Evolutionary conservation across 2,329 filamentous ascomycete genomes (phyloP).

Genomic region (Diplodia intermedia): DNA sequence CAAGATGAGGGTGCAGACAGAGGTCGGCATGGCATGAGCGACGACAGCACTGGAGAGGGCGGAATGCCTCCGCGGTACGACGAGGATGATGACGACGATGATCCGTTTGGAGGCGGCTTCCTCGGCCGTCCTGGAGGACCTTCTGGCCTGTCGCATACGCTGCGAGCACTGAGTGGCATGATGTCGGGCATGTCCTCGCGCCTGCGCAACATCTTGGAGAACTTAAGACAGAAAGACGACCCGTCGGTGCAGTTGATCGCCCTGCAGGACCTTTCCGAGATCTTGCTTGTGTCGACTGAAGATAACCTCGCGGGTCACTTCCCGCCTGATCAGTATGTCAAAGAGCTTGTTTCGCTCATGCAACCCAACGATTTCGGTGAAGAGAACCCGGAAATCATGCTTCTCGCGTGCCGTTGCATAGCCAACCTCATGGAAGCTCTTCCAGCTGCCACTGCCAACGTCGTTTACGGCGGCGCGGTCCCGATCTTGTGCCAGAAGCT

Average conservation of each 20-base stretch:
- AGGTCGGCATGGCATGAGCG: conserved; percentile 50
- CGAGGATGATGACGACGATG: conserved; percentile 63
- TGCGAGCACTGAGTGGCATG: conserved; percentile 88
- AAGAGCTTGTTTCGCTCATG: conserved; percentile 92
- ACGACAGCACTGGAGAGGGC: conserved; percentile 70
- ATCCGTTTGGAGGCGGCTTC: conserved; percentile 65
- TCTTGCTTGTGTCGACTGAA: conserved; percentile 92
- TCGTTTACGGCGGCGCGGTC: conserved; percentile 96
- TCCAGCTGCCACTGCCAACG: conserved; percentile 88
- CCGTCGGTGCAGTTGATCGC: conserved; percentile 88
- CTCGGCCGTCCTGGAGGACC: conserved; percentile 72
- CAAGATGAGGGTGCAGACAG: conserved; percentile 45
- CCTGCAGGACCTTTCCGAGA: conserved; percentile 89
- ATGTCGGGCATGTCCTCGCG: conserved; percentile 84
- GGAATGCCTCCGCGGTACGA: conserved; percentile 60
- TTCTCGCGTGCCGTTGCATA: conserved; percentile 91
- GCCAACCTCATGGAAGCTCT: conserved; percentile 98
- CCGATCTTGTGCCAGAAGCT: conserved; percentile 94
- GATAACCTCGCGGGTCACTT: conserved; percentile 96
- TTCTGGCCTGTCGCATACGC: conserved; percentile 75
- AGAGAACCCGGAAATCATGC: conserved; percentile 96
- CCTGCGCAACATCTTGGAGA: conserved; percentile 67
- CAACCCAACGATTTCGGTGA: conserved; percentile 85
- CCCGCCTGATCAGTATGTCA: conserved; percentile 91
- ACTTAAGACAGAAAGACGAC: conserved; percentile 81